Evolutionary conservation across 2,329 filamentous ascomycete genomes (phyloP).

Genomic region (Xylariaceae sp.): DNA sequence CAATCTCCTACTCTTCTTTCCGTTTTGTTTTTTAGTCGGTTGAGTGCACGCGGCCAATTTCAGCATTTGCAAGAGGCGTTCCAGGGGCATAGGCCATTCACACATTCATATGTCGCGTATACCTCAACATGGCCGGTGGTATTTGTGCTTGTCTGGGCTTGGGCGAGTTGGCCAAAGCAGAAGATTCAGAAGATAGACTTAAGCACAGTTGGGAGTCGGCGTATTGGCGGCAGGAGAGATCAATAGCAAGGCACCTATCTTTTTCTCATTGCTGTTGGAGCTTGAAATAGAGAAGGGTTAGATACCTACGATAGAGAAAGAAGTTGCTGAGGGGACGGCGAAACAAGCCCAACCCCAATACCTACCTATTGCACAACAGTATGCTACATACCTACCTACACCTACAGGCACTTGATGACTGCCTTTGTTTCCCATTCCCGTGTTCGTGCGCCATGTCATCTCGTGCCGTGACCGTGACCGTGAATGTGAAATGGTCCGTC

Average conservation of each 20-base stretch:
- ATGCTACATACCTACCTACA: too few species aligned
- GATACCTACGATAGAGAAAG: slow-evolving; percentile 12
- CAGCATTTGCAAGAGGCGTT: slow-evolving; percentile 20
- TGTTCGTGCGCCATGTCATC: too few species aligned
- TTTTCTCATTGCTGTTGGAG: slow-evolving; percentile 9
- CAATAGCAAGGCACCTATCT: slow-evolving; percentile 6
- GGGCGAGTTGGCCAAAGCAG: slow-evolving; percentile 12
- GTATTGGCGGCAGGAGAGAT: slow-evolving; percentile 12
- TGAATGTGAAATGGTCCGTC: too few species aligned
- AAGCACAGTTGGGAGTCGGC: slow-evolving; percentile 13
- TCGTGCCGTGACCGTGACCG: too few species aligned
- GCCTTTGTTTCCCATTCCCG: too few species aligned
- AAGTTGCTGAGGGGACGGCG: too few species aligned
- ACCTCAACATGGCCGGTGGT: slow-evolving; percentile 18
- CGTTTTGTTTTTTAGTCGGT: slow-evolving; percentile 9
- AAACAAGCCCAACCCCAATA: too few species aligned
- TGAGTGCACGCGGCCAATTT: slow-evolving; percentile 12
- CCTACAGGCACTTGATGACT: too few species aligned
- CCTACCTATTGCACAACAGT: too few species aligned
- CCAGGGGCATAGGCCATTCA: slow-evolving; percentile 13
- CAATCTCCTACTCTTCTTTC: neutral
- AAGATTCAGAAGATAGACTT: slow-evolving; percentile 16
- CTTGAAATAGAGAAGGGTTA: slow-evolving; percentile 13
- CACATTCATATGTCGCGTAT: slow-evolving; percentile 11
- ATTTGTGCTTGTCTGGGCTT: slow-evolving; percentile 11